Evolutionary conservation across 352 stramenopile genomes (phyloP), one percentile per base, ranked within the genome.

Genomic region (Globisporangium cystogenes): DNA sequence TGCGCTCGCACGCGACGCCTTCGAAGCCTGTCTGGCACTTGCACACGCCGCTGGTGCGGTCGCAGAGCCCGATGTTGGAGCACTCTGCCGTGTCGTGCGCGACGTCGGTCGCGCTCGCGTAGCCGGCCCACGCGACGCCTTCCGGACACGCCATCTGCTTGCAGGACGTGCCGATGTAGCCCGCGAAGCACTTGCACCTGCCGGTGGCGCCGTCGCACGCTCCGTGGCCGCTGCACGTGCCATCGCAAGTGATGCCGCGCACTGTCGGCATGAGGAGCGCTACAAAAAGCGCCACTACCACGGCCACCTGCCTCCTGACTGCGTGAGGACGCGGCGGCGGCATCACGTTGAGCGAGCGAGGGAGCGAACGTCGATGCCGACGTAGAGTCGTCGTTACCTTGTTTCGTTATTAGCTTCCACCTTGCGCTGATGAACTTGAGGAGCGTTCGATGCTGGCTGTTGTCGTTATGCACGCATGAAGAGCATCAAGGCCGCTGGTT

Each of bases 1-100:
- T 74, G 57, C 72, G 63, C 51, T 88, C 74, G 59, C 90, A 97
- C 3, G 88, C 88, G 10, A 71, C 66, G 29, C 82, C 82, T 63
- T 88, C 74, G 54, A 87, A 91, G 46, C 80, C 76, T 11, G 55
- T 26, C 27, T 77, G 59, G 53, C 82, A 90, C 26, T 54, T 56
- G 53, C 80, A 93, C 15, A 55, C 47, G 10, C 92, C 92, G 0
- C 68, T 85, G 3, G 51, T 60, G 39, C 82, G 70, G 61, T 97
- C 77, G 60, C 90, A 97, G 23, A 68, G 37, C 43, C 90, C 90
- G 70, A 87, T 90, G 54, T 84, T 82, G 43, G 74, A 88, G 57
- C 90, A 98, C 57, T 97, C 90, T 12, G 68, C 76, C 31, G 73
- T 60, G 42, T 72, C 74, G 60, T 98, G 91, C 14, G 88, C 90